Evolutionary conservation across 257 asterid species (phyloP), one percentile per base, ranked within the genome.

Genomic region (Haberlea rhodopensis): DNA sequence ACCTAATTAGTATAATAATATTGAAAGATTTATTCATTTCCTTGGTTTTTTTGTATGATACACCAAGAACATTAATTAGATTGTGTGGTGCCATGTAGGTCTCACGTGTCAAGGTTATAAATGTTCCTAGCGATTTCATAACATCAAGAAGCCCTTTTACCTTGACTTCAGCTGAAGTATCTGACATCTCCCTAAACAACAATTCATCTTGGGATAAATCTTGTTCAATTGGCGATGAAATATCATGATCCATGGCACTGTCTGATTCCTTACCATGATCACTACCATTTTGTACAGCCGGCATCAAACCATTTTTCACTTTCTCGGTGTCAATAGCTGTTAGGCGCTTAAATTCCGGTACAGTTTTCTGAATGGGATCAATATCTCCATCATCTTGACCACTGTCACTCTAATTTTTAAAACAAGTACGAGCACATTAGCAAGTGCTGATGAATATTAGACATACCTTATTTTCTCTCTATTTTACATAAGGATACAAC

Each of bases 101-200:
- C 46, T n/a, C 6, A 37, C 5, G 2, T 37, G 46, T 37, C 6
- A 37, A 37, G 0, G 48, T 37, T 13, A 37, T 37, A 37, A 32
- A 11, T 37, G 6, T 37, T 37, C 48, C 48, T 37, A 37, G 15
- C 0, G 48, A 37, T 37, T 37, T 13, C 18, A 13, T 37, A 5
- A 18, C 48, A 37, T 13, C 6, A 13, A 11, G 48, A 37, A 37
- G 48, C 48, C 43, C 18, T 10, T 37, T 16, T 66, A 80, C 85
- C 78, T 80, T 66, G 56, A 22, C n/a, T 25, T 15, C 18, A 7
- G 52, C 52, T 4, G 55, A 8, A 16, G 60, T 20, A 64, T 78
- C 80, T 0, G 88, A 72, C 26, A 82, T 68, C 76, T 87, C 97
- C 52, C 49, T 75, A 53, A 94, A 95, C 95, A 91, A 84, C 2